Base-by-base conservation (phyloP, 2,329 filamentous ascomycete species). In the Cryphonectria japonica region DNA sequence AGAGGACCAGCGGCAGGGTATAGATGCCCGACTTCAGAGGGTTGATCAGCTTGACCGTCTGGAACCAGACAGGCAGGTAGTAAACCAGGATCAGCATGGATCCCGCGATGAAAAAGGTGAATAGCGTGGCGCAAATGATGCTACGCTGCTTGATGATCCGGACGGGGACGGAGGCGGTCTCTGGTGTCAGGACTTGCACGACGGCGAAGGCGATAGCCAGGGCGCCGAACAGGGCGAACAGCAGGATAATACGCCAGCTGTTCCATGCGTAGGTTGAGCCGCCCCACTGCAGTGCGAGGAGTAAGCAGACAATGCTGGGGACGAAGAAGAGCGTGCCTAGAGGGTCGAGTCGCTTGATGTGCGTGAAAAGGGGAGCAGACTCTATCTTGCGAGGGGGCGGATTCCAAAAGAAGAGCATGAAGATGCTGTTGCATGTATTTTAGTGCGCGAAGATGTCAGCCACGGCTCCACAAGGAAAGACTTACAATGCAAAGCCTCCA, bases 271-370 rank as follows among this genome's bases (percentile, higher is more conserved):
- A 87, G 2, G 78, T 82, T 2, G 83, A 83, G 3, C 88, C 88
- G 67, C 88, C 88, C 89, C 88, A 91, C 75, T 91, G 87, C 46
- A 92, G 81, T 0, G 89, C 89, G 6, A 92, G 80, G 3, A 92
- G 79, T 52, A 91, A 85, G 73, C 84, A 88, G 19, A 90, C 82
- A 54, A 90, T 83, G 43, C 84, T 84, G 0, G 89, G 88, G 22
- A 91, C 78, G 73, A 92, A 87, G 77, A 90, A 84, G 19, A 86
- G 76, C 9, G 87, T 89, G 37, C 89, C 89, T 1, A 90, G 76
- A 0, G 87, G 87, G 70, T 91, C 88, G 65, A 90, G 82, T 0
- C 86, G 84, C 73, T 82, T 80, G 67, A 88, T 76, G 66, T 88
- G 85, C 69, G 83, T 78, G 67, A 77, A 77, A 43, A 83, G 43